Percentiles rank a stretch among this genome's conserved stretches.
phyloP scores from a whole-genome alignment of 345 rosid species.

The Camelina neglecta region DNA sequence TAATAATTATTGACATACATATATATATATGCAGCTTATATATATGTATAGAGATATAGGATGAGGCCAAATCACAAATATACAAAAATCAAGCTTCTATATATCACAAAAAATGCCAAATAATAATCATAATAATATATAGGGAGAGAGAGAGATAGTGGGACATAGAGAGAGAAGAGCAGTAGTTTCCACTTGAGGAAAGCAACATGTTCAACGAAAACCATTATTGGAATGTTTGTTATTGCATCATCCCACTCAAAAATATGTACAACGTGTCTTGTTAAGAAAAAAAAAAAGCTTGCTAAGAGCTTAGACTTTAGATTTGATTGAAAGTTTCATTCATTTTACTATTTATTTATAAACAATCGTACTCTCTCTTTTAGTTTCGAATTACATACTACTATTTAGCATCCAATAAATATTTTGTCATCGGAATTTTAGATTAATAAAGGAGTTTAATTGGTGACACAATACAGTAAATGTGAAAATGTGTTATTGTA shows the following conservation, averaged over 20 bases:
- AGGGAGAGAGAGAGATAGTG: slow-evolving; percentile 14
- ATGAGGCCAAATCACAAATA: slow-evolving; percentile 28
- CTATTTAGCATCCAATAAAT: too few species aligned
- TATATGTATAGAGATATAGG: not conserved
- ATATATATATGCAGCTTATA: not conserved
- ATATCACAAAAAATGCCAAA: not conserved
- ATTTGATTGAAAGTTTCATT: slow-evolving; percentile 14
- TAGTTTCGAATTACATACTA: too few species aligned
- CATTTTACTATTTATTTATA: not conserved
- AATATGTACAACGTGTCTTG: slow-evolving; percentile 36
- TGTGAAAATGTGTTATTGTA: too few species aligned
- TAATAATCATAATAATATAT: not conserved
- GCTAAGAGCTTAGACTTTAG: slow-evolving; percentile 3
- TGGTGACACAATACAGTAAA: too few species aligned
- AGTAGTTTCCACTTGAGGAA: slow-evolving; percentile 58
- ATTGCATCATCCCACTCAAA: slow-evolving; percentile 36
- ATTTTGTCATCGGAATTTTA: too few species aligned
- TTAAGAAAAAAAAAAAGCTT: not conserved
- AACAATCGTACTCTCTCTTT: not conserved
- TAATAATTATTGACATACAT: slow-evolving; percentile 26
- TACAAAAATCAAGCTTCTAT: slow-evolving; percentile 31
- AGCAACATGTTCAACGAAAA: slow-evolving; percentile 41
- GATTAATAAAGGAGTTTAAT: too few species aligned
- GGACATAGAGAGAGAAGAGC: slow-evolving; percentile 42
- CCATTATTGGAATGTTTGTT: slow-evolving; percentile 66